Conservation (phyloP, 768 basidiomycete species). For the Tremella mesenterica region DNA sequence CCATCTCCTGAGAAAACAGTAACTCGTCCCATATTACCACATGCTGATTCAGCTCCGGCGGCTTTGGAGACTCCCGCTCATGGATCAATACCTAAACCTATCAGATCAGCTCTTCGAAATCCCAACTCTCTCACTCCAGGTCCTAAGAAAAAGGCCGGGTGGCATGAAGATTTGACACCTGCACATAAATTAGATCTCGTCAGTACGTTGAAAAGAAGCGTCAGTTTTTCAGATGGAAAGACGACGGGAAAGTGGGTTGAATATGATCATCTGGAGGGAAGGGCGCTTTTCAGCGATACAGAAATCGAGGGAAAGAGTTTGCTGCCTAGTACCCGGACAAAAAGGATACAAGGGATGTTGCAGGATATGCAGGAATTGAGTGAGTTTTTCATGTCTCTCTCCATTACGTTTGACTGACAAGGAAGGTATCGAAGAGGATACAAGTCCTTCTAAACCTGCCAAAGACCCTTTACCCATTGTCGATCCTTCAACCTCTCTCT, state of each 20-base stretch:
- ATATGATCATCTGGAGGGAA: constrained; percentile 3
- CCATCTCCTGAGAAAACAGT: constrained; percentile 10
- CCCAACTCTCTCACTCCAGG: constrained; percentile 27
- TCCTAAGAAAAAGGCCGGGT: constrained; percentile 26
- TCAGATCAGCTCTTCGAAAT: constrained; percentile 35
- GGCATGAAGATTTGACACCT: constrained; percentile 27
- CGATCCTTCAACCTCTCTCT: neutral
- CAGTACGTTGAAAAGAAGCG: constrained; percentile 45
- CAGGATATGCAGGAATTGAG: constrained; percentile 62
- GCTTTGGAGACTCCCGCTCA: constrained; percentile 28
- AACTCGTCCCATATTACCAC: constrained; percentile 15
- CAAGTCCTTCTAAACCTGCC: constrained; percentile 42
- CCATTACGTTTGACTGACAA: neutral
- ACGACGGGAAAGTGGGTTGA: constrained; percentile 69
- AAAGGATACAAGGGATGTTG: constrained; percentile 73
- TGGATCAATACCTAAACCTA: constrained; percentile 14
- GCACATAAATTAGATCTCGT: constrained; percentile 8
- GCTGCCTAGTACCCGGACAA: constrained; percentile 57
- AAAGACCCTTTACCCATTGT: constrained; percentile 4
- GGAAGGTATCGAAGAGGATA: constrained; percentile 26
- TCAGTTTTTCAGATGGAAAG: constrained; percentile 95
- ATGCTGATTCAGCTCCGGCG: constrained; percentile 23
- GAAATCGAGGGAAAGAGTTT: constrained; percentile 16
- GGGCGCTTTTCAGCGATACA: no score
- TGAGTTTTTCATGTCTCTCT: constrained; percentile 43